Evolutionary conservation across 225 moss, liverwort and hornwort genomes (phyloP).

Genomic region (Ulota crispa): DNA sequence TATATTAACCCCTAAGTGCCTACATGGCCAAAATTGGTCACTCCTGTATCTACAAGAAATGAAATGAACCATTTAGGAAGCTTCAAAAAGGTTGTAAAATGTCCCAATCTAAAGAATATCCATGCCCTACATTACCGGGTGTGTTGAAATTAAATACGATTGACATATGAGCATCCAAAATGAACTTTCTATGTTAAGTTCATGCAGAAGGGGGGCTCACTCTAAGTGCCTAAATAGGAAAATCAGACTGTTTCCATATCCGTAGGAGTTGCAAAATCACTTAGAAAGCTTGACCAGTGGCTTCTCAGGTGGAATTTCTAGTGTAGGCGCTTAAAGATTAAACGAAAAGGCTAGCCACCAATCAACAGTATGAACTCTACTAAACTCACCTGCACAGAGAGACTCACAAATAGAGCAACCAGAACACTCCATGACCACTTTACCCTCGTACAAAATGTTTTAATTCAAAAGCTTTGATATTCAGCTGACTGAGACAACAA

Average conservation of each 20-base stretch:
- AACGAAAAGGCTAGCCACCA: background rate
- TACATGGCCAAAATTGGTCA: background rate
- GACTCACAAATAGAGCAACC: background rate
- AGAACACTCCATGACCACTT: background rate
- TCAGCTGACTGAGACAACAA: background rate
- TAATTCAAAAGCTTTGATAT: background rate
- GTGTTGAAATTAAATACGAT: too few species aligned
- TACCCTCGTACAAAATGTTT: background rate
- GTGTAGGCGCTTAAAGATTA: background rate
- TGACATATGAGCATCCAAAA: background rate
- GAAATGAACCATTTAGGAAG: background rate
- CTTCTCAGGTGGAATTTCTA: too few species aligned
- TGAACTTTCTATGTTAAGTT: background rate
- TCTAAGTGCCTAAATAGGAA: too few species aligned
- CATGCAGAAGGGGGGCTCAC: too few species aligned
- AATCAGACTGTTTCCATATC: too few species aligned
- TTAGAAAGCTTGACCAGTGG: too few species aligned
- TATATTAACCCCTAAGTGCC: background rate
- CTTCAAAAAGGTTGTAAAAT: background rate
- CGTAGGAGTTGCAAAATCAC: too few species aligned
- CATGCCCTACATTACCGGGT: background rate
- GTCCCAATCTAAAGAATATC: background rate
- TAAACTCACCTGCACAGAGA: background rate
- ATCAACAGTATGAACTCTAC: background rate
- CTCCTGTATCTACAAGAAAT: background rate